phyloP scores from a whole-genome alignment of 2,329 filamentous ascomycete species.

The Phaeomoniella chlamydospora region DNA sequence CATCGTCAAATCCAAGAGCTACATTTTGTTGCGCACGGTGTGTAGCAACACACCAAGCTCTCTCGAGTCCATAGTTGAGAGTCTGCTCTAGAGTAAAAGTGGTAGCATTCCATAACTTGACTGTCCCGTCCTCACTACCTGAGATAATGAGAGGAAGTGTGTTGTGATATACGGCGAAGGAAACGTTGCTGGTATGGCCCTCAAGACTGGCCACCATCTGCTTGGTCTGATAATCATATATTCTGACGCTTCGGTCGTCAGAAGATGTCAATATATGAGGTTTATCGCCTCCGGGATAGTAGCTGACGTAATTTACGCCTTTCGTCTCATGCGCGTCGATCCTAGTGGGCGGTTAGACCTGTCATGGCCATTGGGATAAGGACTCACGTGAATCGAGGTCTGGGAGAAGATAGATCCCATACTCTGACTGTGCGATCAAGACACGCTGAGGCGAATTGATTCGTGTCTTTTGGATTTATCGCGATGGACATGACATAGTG shows the following conservation, averaged over 20 bases:
- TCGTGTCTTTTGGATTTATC: constrained; percentile 91
- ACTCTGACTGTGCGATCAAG: constrained; percentile 95
- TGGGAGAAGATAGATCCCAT: constrained; percentile 88
- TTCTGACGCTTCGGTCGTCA: constrained; percentile 90
- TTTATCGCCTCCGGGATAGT: constrained; percentile 54
- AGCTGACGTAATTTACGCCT: constrained; percentile 96
- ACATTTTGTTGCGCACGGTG: constrained; percentile 90
- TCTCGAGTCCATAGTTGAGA: constrained; percentile 85
- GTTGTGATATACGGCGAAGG: constrained; percentile 94
- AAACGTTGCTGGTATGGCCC: constrained; percentile 95
- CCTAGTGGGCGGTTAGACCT: background rate
- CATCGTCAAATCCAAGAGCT: constrained; percentile 93
- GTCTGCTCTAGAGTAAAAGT: constrained; percentile 95
- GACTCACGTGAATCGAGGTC: constrained; percentile 69
- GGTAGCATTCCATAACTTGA: constrained; percentile 98
- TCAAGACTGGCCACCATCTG: constrained; percentile 91
- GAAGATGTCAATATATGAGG: constrained; percentile 90
- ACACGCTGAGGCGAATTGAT: constrained; percentile 73
- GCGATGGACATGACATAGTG: constrained; percentile 94
- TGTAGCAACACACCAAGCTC: constrained; percentile 94
- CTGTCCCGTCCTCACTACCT: constrained; percentile 89
- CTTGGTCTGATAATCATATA: constrained; percentile 99
- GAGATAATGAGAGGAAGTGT: constrained; percentile 95
- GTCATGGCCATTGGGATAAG: background rate
- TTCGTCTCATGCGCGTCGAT: constrained; percentile 94